Evolutionary conservation across 2,329 filamentous ascomycete genomes (phyloP).

Genomic region (Pseudocercospora eumusae): DNA sequence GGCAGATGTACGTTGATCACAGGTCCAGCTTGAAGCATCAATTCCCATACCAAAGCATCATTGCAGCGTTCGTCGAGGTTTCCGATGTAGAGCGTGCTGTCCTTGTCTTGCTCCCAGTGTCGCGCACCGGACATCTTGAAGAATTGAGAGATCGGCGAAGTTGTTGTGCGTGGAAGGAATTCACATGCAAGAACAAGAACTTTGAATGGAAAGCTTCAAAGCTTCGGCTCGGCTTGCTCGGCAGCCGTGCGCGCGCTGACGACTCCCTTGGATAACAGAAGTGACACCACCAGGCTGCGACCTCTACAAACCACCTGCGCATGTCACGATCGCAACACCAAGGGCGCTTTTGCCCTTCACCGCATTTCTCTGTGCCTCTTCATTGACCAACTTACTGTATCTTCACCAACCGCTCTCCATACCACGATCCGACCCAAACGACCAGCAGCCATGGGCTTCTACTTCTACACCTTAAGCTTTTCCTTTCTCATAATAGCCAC

Average conservation of each 20-base stretch:
- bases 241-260: neutral
- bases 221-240: slow-evolving; percentile 4
- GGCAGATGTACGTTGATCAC: slow-evolving; percentile 98
- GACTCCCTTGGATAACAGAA: neutral
- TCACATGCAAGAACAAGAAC: slow-evolving; percentile 12
- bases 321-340: neutral
- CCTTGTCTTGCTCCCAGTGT: slow-evolving; percentile 92
- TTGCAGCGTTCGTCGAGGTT: slow-evolving; percentile 97
- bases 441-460: slow-evolving; percentile 64
- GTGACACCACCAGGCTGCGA: slow-evolving; percentile 1
- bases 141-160: slow-evolving; percentile 7
- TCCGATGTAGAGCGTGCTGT: slow-evolving; percentile 95
- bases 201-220: neutral
- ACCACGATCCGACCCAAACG: neutral
- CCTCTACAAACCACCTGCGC: neutral
- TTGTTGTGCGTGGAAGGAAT: neutral
- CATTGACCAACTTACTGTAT: neutral
- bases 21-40: slow-evolving; percentile 96
- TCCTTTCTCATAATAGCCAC: slow-evolving; percentile 71
- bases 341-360: slow-evolving; percentile 17
- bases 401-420: neutral
- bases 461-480: slow-evolving; percentile 77
- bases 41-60: slow-evolving; percentile 89
- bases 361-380: neutral
- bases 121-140: slow-evolving; percentile 67